Evolutionary conservation across 2,329 filamentous ascomycete species (phyloP).

Genomic region (Aspergillus fumigatiaffinis): DNA sequence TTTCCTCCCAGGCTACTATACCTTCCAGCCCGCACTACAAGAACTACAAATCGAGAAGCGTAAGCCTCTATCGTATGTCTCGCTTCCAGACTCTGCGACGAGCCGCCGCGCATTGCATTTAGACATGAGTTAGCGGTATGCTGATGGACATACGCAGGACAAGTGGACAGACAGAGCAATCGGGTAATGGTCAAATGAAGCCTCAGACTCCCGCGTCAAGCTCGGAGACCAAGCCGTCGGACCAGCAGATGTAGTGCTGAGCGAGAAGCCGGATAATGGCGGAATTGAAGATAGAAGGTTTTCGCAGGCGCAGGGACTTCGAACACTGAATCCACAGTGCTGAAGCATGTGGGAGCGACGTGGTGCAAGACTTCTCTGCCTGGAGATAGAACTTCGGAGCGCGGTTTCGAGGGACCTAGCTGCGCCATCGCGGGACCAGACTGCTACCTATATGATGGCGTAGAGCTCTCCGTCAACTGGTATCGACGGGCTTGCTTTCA

Average conservation of each 20-base stretch:
- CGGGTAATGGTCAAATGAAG: background rate
- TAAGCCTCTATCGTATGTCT: conserved; percentile 10
- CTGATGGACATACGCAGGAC: background rate
- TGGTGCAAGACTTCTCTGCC: background rate
- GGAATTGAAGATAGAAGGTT: background rate
- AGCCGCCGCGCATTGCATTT: background rate
- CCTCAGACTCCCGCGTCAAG: background rate
- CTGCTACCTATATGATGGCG: background rate
- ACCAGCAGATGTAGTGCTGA: background rate
- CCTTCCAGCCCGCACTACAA: conserved; percentile 40
- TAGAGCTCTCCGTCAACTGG: background rate
- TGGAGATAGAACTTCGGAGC: background rate
- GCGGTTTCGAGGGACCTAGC: background rate
- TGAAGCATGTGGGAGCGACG: background rate
- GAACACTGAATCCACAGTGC: no score
- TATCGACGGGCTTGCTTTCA: background rate
- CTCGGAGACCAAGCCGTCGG: background rate
- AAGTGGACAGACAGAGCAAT: background rate
- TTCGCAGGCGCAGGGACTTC: background rate
- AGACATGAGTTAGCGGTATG: background rate
- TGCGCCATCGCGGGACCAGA: background rate
- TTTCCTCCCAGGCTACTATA: conserved; percentile 37
- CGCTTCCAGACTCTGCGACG: background rate
- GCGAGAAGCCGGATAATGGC: background rate
- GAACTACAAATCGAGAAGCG: conserved; percentile 32